Conservation (phyloP, 345 rosid genomes). For the Kandelia obovata region DNA sequence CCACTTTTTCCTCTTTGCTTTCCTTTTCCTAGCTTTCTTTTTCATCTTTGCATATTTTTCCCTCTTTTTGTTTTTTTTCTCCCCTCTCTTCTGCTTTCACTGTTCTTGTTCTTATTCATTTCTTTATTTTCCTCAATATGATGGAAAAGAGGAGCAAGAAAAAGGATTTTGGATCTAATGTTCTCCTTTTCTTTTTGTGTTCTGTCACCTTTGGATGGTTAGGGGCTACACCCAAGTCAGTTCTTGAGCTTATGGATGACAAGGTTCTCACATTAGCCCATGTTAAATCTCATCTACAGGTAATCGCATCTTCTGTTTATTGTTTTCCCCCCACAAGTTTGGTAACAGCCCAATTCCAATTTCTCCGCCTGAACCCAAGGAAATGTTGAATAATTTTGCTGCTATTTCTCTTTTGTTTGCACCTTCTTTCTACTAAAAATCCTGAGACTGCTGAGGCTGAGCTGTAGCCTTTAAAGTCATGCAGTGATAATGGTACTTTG, state of each 20-base stretch:
- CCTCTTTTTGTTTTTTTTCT: background rate
- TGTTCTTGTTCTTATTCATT: conserved; percentile 2
- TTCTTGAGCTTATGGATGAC: conserved; percentile 98
- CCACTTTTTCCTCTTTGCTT: no score
- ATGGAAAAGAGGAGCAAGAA: conserved; percentile 4
- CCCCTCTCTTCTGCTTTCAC: conserved; percentile 1
- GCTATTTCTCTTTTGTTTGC: background rate
- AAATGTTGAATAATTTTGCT: background rate
- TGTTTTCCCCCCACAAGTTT: background rate
- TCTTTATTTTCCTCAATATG: background rate
- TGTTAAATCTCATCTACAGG: conserved; percentile 98
- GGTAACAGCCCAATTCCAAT: background rate
- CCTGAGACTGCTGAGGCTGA: background rate
- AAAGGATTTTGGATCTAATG: conserved; percentile 19
- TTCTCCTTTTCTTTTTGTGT: conserved; percentile 4
- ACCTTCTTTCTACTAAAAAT: background rate
- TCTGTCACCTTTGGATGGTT: conserved; percentile 16
- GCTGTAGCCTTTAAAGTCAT: background rate
- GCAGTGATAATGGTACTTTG: conserved; percentile 10
- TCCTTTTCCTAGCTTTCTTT: background rate
- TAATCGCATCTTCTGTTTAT: conserved; percentile 18
- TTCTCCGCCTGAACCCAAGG: background rate
- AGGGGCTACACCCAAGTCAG: conserved; percentile 99
- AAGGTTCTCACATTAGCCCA: conserved; percentile 99
- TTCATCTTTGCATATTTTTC: background rate